Evolutionary conservation across 2,329 filamentous ascomycete genomes (phyloP).

Genomic region (Amauroascus niger): DNA sequence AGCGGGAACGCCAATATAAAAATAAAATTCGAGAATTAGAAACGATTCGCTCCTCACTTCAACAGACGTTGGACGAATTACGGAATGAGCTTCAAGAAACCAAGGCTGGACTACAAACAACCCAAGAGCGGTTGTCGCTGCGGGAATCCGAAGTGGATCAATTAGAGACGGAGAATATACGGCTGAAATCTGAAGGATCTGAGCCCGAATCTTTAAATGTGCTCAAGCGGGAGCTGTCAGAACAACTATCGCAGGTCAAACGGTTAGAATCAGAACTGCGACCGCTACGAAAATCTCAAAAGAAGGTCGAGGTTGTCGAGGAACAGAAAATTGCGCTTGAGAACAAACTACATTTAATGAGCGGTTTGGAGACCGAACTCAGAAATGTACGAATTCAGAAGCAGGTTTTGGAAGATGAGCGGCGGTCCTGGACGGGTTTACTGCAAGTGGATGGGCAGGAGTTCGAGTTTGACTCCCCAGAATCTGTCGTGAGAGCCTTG

Average conservation of each 20-base stretch:
- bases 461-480: constrained; percentile 74
- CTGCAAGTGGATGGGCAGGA: constrained; percentile 58
- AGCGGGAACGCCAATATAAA: constrained; percentile 56
- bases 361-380: constrained; percentile 64
- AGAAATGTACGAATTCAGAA: constrained; percentile 71
- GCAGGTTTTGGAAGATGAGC: constrained; percentile 80
- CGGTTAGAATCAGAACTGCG: constrained; percentile 76
- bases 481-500: constrained; percentile 73
- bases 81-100: constrained; percentile 48
- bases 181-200: constrained; percentile 74
- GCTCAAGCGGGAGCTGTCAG: constrained; percentile 77
- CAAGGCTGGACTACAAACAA: constrained; percentile 46
- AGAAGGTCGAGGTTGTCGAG: constrained; percentile 85
- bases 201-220: constrained; percentile 78
- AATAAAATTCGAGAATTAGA: constrained; percentile 52
- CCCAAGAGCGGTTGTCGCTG: constrained; percentile 58
- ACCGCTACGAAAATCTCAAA: constrained; percentile 68
- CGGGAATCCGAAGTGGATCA: constrained; percentile 62
- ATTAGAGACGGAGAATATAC: constrained; percentile 73
- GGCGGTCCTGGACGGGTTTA: constrained; percentile 75
- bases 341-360: constrained; percentile 64
- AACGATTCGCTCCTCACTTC: constrained; percentile 49
- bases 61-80: constrained; percentile 45
- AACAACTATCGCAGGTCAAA: constrained; percentile 86
- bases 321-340: constrained; percentile 85